Evolutionary conservation across 1,284 basidiomycete species (phyloP).

Genomic region (Trichosporon sp.): DNA sequence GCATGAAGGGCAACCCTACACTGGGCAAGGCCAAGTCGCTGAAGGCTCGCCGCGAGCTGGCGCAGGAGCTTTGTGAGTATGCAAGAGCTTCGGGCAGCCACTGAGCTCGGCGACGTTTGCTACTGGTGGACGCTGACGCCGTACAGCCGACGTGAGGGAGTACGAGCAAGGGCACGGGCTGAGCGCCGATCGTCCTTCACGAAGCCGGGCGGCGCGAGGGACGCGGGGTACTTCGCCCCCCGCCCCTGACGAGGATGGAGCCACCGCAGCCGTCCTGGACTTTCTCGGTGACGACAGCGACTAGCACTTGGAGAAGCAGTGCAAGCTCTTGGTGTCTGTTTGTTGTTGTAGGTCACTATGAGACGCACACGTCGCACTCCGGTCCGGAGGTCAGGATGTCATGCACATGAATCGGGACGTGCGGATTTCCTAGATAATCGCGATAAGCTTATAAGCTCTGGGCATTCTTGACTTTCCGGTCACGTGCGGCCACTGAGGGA

Average conservation of each 20-base stretch:
- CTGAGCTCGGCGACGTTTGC: not conserved
- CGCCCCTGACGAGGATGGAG: slow-evolving; percentile 1
- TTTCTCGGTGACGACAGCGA: slow-evolving; percentile 16
- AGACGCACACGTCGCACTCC: not conserved
- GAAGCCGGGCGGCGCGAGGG: slow-evolving; percentile 6
- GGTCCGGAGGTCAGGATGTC: not conserved
- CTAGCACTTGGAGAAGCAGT: not conserved
- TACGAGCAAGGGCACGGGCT: slow-evolving; percentile 44
- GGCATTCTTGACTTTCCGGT: not conserved
- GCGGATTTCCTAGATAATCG: not conserved
- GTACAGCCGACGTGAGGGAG: slow-evolving; percentile 46
- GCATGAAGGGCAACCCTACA: slow-evolving; percentile 72
- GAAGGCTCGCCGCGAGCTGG: slow-evolving; percentile 64
- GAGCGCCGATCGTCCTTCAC: slow-evolving; percentile 11
- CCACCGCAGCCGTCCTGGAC: slow-evolving; percentile 18
- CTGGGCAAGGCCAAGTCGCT: slow-evolving; percentile 71
- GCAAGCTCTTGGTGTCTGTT: not conserved
- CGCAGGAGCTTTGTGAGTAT: slow-evolving; percentile 65
- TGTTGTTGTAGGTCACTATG: not conserved
- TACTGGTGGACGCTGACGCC: not conserved
- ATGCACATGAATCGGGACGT: not conserved
- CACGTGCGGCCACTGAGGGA: not conserved
- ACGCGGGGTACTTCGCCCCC: not conserved
- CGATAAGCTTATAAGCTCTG: not conserved
- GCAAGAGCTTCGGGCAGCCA: not conserved